These are phyloP conservation scores for Diplocarpon rosae DNA, from an alignment of 2,329 filamentous ascomycete species.

Conservation along the genomic window DNA sequence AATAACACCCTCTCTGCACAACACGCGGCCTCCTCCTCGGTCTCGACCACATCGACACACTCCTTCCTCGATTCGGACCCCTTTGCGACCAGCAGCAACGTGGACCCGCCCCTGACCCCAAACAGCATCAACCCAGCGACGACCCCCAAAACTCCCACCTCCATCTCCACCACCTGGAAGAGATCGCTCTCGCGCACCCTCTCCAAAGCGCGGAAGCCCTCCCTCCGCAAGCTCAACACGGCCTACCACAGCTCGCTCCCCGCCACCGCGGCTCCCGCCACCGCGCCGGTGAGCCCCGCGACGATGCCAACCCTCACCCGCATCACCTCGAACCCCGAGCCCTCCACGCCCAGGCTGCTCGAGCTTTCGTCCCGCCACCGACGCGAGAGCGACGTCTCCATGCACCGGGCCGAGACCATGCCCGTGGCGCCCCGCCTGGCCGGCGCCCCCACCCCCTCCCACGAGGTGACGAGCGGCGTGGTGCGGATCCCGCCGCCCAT, in stretches of 20 bases:
- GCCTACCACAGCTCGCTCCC: slow-evolving; percentile 7
- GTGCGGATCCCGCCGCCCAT: slow-evolving; percentile 12
- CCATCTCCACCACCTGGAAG: slow-evolving; percentile 14
- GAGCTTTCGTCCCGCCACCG: neutral
- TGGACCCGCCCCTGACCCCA: slow-evolving; percentile 2
- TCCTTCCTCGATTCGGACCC: slow-evolving; percentile 24
- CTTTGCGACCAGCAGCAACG: slow-evolving; percentile 10
- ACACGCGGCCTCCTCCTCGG: neutral
- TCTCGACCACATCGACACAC: slow-evolving; percentile 5
- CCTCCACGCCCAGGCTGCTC: neutral
- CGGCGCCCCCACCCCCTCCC: slow-evolving; percentile 10
- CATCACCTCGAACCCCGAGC: slow-evolving; percentile 1
- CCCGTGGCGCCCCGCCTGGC: slow-evolving; percentile 2
- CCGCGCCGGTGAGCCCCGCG: neutral
- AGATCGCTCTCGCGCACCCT: slow-evolving; percentile 13
- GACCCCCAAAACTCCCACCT: slow-evolving; percentile 18
- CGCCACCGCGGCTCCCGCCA: neutral
- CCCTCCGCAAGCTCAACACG: slow-evolving; percentile 14
- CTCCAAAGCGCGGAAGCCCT: slow-evolving; percentile 15
- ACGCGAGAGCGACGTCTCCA: neutral
- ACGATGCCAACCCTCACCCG: neutral
- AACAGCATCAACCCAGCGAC: slow-evolving; percentile 2
- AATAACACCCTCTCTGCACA: slow-evolving; percentile 4
- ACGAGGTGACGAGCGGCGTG: slow-evolving; percentile 16
- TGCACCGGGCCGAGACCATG: slow-evolving; percentile 5